phyloP scores from a whole-genome alignment of 805 yeast species.

The Vanderwaltozyma verrucispora region DNA sequence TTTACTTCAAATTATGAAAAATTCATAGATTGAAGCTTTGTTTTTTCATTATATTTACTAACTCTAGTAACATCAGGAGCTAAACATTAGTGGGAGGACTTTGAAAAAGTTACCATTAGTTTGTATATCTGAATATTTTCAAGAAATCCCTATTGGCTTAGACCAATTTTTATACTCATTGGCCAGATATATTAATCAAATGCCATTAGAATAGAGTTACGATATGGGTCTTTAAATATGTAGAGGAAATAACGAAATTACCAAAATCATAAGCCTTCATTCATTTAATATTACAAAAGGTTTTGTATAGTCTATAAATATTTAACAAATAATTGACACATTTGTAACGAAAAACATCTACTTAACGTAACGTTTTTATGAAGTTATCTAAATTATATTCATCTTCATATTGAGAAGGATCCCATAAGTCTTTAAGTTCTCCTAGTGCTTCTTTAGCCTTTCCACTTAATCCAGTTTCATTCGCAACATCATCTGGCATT shows the following conservation, averaged over 20 bases:
- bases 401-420: slow-evolving; percentile 89
- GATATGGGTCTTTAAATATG: too few relatives aligned
- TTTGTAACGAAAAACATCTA: not conserved
- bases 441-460: slow-evolving; percentile 81
- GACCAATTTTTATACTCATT: slow-evolving; percentile 19
- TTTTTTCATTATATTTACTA: too few relatives aligned
- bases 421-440: slow-evolving; percentile 92
- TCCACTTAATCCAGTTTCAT: slow-evolving; percentile 71
- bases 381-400: slow-evolving; percentile 92
- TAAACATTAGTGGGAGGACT: slow-evolving; percentile 24
- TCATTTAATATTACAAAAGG: too few relatives aligned
- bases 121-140: slow-evolving; percentile 22
- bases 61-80: too few relatives aligned
- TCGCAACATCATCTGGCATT: slow-evolving; percentile 31
- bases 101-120: slow-evolving; percentile 21
- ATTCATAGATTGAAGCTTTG: too few relatives aligned
- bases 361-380: slow-evolving; percentile 60
- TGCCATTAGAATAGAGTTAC: too few relatives aligned
- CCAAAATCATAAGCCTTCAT: too few relatives aligned
- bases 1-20: too few relatives aligned
- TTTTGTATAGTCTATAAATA: too few relatives aligned
- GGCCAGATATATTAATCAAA: too few relatives aligned
- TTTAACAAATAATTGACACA: not conserved
- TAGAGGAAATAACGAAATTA: too few relatives aligned
- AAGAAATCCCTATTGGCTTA: slow-evolving; percentile 17